Evolutionary conservation across 768 basidiomycete genomes (phyloP), one percentile per base, ranked within the genome.

Genomic region (Podaxis sp.): DNA sequence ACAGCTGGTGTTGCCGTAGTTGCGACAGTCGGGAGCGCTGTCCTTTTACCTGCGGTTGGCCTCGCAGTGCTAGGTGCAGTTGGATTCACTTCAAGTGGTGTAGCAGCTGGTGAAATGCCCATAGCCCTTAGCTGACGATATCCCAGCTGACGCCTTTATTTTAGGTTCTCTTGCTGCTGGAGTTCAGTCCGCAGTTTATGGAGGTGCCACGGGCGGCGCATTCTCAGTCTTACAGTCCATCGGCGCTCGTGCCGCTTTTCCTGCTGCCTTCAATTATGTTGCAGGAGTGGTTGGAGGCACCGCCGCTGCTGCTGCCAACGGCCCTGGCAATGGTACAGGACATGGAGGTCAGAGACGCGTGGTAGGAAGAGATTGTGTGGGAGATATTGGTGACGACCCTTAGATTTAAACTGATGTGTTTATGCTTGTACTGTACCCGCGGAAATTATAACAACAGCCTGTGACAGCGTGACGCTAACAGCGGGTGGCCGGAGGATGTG

Each of bases 151-250:
- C 7, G n/a, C 12, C 11, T 42, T 22, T 24, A 40, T 26, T 57
- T 12, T 44, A 71, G 67, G 64, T 36, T 64, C 68, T 11, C n/a
- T 66, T n/a, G 67, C 68, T 1, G 63, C 67, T 11, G 44, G 38
- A 0, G 57, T 65, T 5, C 61, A 66, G 28, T 53, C 65, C 30
- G 3, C 64, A 40, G 36, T 65, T 51, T 67, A 66, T 56, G 63
- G 69, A 13, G 67, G 66, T 11, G 64, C 67, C 9, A 72, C 68
- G 2, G 56, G 61, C 1, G 71, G 71, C 0, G 22, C 66, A 8
- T 72, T 72, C 22, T 69, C 71, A 2, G 30, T 66, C 36, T 66
- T 66, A n/a, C 69, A 72, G 26, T 52, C 64, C 4, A 53, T 69
- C 11, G 71, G 68, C 4, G 69, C 71, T 3, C 65, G 61, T 15